A percentile compares a stretch with the other conserved stretches of the same genome.
Conservation (phyloP, 2,329 filamentous ascomycete genomes). For the Colletotrichum acutatum region DNA sequence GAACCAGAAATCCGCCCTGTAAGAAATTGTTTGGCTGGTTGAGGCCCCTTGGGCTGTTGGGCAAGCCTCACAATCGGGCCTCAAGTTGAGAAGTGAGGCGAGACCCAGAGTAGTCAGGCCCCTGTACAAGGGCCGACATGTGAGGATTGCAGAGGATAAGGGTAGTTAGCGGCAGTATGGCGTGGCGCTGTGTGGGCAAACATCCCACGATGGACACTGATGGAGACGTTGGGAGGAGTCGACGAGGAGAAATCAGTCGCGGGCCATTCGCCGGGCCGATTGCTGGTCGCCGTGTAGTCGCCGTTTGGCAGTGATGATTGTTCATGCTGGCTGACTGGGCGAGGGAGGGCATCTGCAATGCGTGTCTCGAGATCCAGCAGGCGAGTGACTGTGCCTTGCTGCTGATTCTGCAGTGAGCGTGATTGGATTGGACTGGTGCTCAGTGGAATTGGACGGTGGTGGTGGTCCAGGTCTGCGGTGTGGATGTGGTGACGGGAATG, state of each 20-base stretch:
- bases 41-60: background rate
- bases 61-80: conserved; percentile 17
- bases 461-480: background rate
- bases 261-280: conserved; percentile 18
- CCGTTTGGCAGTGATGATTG: background rate
- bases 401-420: background rate
- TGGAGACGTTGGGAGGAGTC: background rate
- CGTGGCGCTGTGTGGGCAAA: conserved; percentile 21
- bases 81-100: conserved; percentile 19
- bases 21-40: background rate
- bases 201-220: conserved; percentile 27
- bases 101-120: conserved; percentile 22
- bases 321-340: background rate
- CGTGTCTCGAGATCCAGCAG: conserved; percentile 25
- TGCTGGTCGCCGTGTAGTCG: background rate
- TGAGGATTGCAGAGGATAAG: conserved; percentile 9
- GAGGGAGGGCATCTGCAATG: background rate
- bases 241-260: background rate
- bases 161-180: conserved; percentile 12
- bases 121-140: conserved; percentile 3
- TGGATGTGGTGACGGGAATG: background rate
- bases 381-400: background rate
- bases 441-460: background rate
- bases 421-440: background rate
- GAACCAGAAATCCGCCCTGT: background rate